Conservation (phyloP, 2,329 filamentous ascomycete species). For the Microdochium paspali region DNA sequence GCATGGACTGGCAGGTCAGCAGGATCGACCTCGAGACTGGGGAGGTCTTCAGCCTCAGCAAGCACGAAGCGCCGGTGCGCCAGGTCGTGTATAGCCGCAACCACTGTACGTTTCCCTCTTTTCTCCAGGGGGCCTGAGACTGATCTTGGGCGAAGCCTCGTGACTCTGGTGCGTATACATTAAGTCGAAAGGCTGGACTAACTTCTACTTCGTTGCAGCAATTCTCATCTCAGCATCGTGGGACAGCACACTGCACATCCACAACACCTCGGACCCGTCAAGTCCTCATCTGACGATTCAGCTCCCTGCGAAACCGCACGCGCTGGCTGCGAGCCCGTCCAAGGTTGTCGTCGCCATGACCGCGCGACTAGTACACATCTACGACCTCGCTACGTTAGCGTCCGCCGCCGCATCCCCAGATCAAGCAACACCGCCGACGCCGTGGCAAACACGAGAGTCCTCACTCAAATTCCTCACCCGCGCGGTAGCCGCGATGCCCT, state of each 20-base stretch:
- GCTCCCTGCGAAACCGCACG: constrained; percentile 82
- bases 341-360: constrained; percentile 96
- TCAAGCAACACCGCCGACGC: constrained; percentile 43
- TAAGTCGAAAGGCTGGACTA: too few species aligned
- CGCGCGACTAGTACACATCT: constrained; percentile 86
- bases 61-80: constrained; percentile 71
- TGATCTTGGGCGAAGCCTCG: too few species aligned
- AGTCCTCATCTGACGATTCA: constrained; percentile 53
- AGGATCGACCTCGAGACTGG: constrained; percentile 64
- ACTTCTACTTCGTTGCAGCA: constrained; percentile 25
- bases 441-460: constrained; percentile 90
- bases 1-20: constrained; percentile 79
- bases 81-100: constrained; percentile 72
- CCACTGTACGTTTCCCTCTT: constrained; percentile 46
- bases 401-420: constrained; percentile 42
- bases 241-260: constrained; percentile 84
- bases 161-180: too few species aligned
- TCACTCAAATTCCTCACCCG: constrained; percentile 94
- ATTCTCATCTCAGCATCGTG: constrained; percentile 85
- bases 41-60: constrained; percentile 65
- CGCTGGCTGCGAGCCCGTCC: constrained; percentile 64
- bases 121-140: too few species aligned
- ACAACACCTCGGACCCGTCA: constrained; percentile 41
- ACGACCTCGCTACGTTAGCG: constrained; percentile 67
- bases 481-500: constrained; percentile 91